Conservation (phyloP, 192 early-diverging fungal genomes). For the Thoreauomyces humboldtii region DNA sequence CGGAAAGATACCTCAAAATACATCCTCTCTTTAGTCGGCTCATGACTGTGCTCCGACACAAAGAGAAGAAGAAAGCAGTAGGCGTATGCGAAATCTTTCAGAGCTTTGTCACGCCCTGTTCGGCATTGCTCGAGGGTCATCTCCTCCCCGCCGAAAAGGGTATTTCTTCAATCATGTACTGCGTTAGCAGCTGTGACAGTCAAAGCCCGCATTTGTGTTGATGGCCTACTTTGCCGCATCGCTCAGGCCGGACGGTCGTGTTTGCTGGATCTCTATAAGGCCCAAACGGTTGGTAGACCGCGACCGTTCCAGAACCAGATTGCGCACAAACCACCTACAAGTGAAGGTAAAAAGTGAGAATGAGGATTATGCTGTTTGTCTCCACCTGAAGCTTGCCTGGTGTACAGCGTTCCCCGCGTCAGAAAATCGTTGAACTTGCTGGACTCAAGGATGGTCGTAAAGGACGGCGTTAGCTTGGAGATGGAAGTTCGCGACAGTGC, state of each 20-base stretch:
- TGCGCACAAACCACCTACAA: constrained; percentile 22
- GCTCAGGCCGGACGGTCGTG: constrained; percentile 3
- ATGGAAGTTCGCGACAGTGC: constrained; percentile 9
- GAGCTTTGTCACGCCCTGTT: background rate
- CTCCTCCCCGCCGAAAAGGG: constrained; percentile 13
- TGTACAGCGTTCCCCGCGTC: constrained; percentile 25
- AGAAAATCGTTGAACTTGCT: constrained; percentile 37
- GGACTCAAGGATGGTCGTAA: constrained; percentile 31
- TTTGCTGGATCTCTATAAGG: constrained; percentile 9
- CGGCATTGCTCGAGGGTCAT: constrained; percentile 12
- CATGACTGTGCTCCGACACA: constrained; percentile 20
- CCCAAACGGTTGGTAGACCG: constrained; percentile 17
- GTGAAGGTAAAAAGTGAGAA: background rate
- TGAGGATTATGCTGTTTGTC: no score
- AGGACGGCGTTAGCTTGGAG: constrained; percentile 12
- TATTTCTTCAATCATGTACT: background rate
- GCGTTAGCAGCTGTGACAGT: no score
- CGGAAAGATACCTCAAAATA: constrained; percentile 50
- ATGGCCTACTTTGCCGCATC: constrained; percentile 12
- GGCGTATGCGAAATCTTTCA: constrained; percentile 34
- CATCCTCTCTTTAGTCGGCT: constrained; percentile 45
- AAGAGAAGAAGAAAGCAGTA: constrained; percentile 52
- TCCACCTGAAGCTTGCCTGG: constrained; percentile 7
- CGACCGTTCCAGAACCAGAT: constrained; percentile 20
- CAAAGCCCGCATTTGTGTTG: no score